phyloP scores from a whole-genome alignment of 176 grass and related monocot species.

The Triticum monococcum region DNA sequence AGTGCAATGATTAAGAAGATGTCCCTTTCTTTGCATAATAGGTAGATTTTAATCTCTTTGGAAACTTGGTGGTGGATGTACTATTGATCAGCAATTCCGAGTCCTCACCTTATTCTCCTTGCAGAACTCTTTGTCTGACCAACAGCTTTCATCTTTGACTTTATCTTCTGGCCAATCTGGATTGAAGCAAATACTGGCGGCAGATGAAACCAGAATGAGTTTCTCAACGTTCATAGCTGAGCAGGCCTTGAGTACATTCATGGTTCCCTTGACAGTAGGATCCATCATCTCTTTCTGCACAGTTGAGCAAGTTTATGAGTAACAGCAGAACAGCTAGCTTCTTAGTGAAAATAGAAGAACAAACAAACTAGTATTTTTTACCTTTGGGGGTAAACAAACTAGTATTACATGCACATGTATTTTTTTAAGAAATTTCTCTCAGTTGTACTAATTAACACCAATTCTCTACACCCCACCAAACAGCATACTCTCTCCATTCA shows the following conservation, averaged over 20 bases:
- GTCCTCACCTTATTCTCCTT: slow-evolving; percentile 16
- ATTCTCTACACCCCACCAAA: no score
- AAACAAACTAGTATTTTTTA: no score
- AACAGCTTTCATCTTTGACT: slow-evolving; percentile 38
- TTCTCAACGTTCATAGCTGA: not conserved
- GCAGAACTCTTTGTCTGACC: slow-evolving; percentile 39
- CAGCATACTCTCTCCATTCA: no score
- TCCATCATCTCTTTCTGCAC: slow-evolving; percentile 42
- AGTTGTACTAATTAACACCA: no score
- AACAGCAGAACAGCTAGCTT: not conserved
- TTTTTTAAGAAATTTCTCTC: no score
- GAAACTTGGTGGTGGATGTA: not conserved
- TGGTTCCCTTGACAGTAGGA: slow-evolving; percentile 32
- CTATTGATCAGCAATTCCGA: not conserved
- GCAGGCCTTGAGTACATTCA: slow-evolving; percentile 41
- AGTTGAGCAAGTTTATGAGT: not conserved
- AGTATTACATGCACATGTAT: not conserved
- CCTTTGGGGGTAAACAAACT: not conserved
- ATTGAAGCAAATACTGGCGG: not conserved
- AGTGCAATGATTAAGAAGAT: not conserved
- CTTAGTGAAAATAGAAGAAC: not conserved
- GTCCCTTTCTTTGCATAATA: not conserved
- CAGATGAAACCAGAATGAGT: slow-evolving; percentile 33
- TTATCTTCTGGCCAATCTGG: slow-evolving; percentile 34
- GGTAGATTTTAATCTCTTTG: not conserved